These are phyloP conservation scores for Syzygium aqueum DNA, from an alignment of 345 rosid species.

Conservation along the genomic window DNA sequence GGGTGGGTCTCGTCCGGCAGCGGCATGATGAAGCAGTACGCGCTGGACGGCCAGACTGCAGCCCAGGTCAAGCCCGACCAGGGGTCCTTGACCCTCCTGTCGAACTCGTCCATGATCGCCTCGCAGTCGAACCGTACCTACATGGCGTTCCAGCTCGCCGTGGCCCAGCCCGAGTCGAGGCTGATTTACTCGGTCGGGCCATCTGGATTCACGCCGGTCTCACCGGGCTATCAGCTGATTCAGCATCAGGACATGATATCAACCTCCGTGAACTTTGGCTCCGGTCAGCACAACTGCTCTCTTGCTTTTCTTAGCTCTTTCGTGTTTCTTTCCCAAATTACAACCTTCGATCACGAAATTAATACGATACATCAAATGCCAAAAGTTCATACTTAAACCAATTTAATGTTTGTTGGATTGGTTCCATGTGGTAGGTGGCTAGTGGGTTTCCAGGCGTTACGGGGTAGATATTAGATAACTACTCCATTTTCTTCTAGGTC, in stretches of 20 bases:
- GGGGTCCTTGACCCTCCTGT: slow-evolving; percentile 35
- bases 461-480: not conserved
- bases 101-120: slow-evolving; percentile 22
- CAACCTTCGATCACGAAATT: not conserved
- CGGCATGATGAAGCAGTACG: slow-evolving; percentile 31
- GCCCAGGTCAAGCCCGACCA: slow-evolving; percentile 37
- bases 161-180: slow-evolving; percentile 24
- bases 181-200: slow-evolving; percentile 61
- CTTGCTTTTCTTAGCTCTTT: not conserved
- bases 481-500: not conserved
- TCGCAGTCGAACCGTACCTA: slow-evolving; percentile 42
- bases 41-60: slow-evolving; percentile 28
- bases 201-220: slow-evolving; percentile 27
- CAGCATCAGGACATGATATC: slow-evolving; percentile 42
- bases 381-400: not conserved
- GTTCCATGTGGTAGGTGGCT: not conserved
- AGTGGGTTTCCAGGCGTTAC: not conserved
- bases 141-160: slow-evolving; percentile 55
- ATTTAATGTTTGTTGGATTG: not conserved
- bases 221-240: slow-evolving; percentile 28
- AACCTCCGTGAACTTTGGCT: slow-evolving; percentile 40
- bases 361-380: too few species aligned
- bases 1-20: slow-evolving; percentile 55
- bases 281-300: slow-evolving; percentile 33
- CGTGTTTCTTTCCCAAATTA: not conserved